Evolutionary conservation across 179 eudicot species (phyloP).

Genomic region (Gypsophila paniculata): DNA sequence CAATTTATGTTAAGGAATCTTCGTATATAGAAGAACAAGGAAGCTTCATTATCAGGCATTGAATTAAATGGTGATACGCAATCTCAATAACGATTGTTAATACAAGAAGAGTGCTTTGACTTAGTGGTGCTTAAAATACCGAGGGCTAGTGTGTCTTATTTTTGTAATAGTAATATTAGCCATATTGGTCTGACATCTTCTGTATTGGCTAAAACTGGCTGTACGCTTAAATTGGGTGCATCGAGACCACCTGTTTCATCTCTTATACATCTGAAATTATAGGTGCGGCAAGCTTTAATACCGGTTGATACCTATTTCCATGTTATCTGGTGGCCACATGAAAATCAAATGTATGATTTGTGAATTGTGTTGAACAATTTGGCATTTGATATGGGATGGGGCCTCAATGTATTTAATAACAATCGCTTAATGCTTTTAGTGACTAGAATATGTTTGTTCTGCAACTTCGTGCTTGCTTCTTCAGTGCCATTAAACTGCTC

Average conservation of each 20-base stretch:
- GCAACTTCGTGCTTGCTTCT: neutral
- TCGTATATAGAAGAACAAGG: neutral
- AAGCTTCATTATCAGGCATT: neutral
- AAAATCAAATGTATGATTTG: neutral
- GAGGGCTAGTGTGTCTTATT: neutral
- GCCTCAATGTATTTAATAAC: neutral
- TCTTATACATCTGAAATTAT: neutral
- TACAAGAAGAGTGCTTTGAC: neutral
- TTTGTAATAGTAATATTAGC: neutral
- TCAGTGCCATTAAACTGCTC: neutral
- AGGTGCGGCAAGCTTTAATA: neutral
- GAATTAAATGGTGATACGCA: neutral
- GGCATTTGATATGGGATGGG: neutral
- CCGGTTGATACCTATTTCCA: neutral
- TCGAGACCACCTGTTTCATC: neutral
- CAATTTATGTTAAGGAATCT: neutral
- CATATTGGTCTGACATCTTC: neutral
- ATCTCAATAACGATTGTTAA: too few relatives aligned
- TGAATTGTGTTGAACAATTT: neutral
- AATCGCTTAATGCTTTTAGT: neutral
- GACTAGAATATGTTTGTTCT: neutral
- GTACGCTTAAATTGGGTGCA: neutral
- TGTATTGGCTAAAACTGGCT: neutral
- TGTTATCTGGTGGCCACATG: conserved; percentile 2
- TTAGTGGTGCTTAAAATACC: neutral